phyloP scores from a whole-genome alignment of 495 filamentous ascomycete genomes.

The Neurospora cerealis region DNA sequence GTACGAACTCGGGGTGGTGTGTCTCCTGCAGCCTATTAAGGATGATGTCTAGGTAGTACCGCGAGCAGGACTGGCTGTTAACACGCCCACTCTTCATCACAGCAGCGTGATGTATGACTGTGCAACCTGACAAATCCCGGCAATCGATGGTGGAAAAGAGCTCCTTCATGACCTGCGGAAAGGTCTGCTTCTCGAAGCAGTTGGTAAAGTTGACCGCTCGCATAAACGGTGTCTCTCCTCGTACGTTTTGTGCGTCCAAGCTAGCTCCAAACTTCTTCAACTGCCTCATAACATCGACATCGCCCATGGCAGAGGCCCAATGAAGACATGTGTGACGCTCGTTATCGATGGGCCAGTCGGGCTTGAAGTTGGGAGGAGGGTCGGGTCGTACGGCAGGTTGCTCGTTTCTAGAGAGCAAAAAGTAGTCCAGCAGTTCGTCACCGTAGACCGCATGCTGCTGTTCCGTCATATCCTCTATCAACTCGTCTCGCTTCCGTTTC shows the following conservation, averaged over 20 bases:
- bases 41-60: conserved; percentile 89
- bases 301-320: conserved; percentile 98
- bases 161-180: conserved; percentile 69
- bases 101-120: conserved; percentile 87
- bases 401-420: conserved; percentile 68
- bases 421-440: conserved; percentile 89
- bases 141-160: conserved; percentile 65
- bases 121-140: conserved; percentile 66
- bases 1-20: conserved; percentile 55
- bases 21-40: conserved; percentile 70
- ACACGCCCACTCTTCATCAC: conserved; percentile 64
- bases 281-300: conserved; percentile 79
- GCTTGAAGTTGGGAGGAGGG: conserved; percentile 72
- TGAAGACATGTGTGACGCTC: conserved; percentile 85
- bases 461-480: conserved; percentile 56
- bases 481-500: conserved; percentile 69
- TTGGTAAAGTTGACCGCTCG: conserved; percentile 93
- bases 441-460: conserved; percentile 82
- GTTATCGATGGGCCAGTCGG: conserved; percentile 81
- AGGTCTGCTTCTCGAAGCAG: conserved; percentile 82
- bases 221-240: conserved; percentile 90
- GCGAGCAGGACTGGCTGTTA: conserved; percentile 69
- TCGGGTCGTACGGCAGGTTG: conserved; percentile 58
- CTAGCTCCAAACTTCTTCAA: conserved; percentile 68
- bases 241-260: conserved; percentile 54